Conservation (phyloP, 2,329 filamentous ascomycete species). For the Rutstroemia sp. region DNA sequence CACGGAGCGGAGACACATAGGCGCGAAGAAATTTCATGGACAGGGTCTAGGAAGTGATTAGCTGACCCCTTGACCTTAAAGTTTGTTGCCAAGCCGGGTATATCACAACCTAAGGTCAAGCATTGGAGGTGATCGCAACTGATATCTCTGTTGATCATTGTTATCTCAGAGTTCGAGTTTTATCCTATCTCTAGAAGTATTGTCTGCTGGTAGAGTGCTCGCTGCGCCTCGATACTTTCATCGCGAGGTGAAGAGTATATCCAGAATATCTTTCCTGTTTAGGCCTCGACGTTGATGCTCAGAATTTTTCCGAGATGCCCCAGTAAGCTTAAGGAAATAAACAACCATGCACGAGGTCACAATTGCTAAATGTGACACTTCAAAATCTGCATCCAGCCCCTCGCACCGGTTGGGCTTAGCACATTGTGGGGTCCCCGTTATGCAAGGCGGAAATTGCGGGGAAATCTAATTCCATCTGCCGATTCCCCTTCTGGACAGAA, state of each 20-base stretch:
- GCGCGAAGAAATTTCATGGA: not conserved
- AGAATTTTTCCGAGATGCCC: not conserved
- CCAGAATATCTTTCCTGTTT: not conserved
- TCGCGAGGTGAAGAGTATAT: not conserved
- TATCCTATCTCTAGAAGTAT: too few species aligned
- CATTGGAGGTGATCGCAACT: too few species aligned
- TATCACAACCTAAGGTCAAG: too few species aligned
- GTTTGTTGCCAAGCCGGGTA: too few species aligned
- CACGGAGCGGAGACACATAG: not conserved
- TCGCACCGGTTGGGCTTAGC: not conserved
- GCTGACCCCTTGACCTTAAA: too few species aligned
- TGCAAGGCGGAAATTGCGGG: constrained; percentile 10
- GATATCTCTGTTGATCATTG: too few species aligned
- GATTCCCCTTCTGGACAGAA: not conserved
- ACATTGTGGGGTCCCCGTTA: constrained; percentile 7
- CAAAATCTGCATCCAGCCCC: not conserved
- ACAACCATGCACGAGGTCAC: not conserved
- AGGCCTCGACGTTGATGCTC: not conserved
- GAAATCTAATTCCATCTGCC: constrained; percentile 17
- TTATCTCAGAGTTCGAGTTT: too few species aligned
- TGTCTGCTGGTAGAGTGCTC: too few species aligned
- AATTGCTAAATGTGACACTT: not conserved
- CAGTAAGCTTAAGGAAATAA: constrained; percentile 3
- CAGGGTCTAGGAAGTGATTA: not conserved
- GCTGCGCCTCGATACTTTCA: not conserved